Base-by-base conservation (phyloP, 2,329 filamentous ascomycete species). In the Didymella sp. region DNA sequence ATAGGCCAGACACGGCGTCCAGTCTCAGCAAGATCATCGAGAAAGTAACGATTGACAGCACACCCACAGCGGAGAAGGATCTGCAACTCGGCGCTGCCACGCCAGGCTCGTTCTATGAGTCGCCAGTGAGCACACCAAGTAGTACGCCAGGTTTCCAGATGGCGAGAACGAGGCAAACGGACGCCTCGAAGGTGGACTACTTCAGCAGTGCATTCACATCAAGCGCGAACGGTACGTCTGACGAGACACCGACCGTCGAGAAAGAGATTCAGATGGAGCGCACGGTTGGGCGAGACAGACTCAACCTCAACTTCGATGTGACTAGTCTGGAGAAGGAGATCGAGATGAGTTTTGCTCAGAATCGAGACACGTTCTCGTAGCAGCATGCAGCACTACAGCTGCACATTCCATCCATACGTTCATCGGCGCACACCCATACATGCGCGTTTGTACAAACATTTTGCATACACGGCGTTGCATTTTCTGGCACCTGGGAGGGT, bases 11-110 rank as follows among this genome's bases (percentile, higher is more conserved):
- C 15, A 76, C 73, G 11, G 74, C 76, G 6, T 71, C 63, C 1
- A 78, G 74, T 59, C 62, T 81, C n/a, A 71, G 70, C 35, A 78
- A 72, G 52, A 71, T 79, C 3, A 70, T 80, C 49, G 79, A 81
- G 45, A 76, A 75, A 48, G 79, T 81, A 40, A 78, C 75, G 33
- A 68, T 76, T 28, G 80, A 81, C 24, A 78, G 73, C 22, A 82
- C 80, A 2, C 80, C 79, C 0, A 78, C 72, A 9, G 66, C 63
- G 1, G 78, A 80, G 43, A 76, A 76, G 54, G 67, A 75, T 5
- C 17, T 75, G 6, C 70, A 74, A 17, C 66, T 76, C 15, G 73
- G 71, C 1, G 37, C 47, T 6, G 45, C 59, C 5, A 60, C 46
- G 5, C 58, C 65, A 12, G 44, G 51, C 12, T 52, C 56, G 0